Percentiles rank a stretch among this genome's conserved stretches.
phyloP scores from a whole-genome alignment of 2,329 filamentous ascomycete genomes.

The Epichloe baconii region DNA sequence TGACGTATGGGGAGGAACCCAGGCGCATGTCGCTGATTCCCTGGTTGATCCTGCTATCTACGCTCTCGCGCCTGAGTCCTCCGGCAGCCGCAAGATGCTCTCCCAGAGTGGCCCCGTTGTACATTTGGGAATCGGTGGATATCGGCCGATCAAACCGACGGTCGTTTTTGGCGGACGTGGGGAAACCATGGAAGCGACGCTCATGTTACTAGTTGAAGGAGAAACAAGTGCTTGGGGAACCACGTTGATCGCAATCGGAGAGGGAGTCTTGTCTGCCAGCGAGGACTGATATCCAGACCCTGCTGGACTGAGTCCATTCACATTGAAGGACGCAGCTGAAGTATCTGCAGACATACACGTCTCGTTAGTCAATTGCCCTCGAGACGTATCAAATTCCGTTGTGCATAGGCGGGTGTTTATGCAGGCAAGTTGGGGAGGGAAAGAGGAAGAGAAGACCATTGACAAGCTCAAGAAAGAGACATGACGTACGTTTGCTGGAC shows the following conservation, averaged over 20 bases:
- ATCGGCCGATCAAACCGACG: slow-evolving; percentile 31
- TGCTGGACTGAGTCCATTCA: slow-evolving; percentile 26
- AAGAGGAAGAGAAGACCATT: slow-evolving; percentile 2
- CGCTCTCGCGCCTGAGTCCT: slow-evolving; percentile 51
- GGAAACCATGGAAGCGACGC: slow-evolving; percentile 52
- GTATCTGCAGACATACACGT: slow-evolving; percentile 17
- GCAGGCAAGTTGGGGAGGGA: neutral
- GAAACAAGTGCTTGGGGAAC: slow-evolving; percentile 41
- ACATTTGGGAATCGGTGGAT: slow-evolving; percentile 20
- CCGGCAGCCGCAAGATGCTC: slow-evolving; percentile 29
- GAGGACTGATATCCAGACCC: slow-evolving; percentile 36
- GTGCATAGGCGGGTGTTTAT: no score
- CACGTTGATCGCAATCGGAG: slow-evolving; percentile 39
- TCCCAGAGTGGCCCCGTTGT: slow-evolving; percentile 18
- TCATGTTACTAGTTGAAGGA: slow-evolving; percentile 47
- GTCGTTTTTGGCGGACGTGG: slow-evolving; percentile 34
- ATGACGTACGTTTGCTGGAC: slow-evolving; percentile 28
- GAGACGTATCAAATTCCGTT: no score
- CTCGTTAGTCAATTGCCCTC: slow-evolving; percentile 1
- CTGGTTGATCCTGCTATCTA: slow-evolving; percentile 67
- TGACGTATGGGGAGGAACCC: slow-evolving; percentile 56
- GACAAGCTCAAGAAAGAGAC: neutral
- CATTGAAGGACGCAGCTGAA: slow-evolving; percentile 26
- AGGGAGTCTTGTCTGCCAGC: slow-evolving; percentile 48
- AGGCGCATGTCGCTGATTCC: slow-evolving; percentile 58